Conservation (phyloP, 2,329 filamentous ascomycete species). For the Penicillium sp. region DNA sequence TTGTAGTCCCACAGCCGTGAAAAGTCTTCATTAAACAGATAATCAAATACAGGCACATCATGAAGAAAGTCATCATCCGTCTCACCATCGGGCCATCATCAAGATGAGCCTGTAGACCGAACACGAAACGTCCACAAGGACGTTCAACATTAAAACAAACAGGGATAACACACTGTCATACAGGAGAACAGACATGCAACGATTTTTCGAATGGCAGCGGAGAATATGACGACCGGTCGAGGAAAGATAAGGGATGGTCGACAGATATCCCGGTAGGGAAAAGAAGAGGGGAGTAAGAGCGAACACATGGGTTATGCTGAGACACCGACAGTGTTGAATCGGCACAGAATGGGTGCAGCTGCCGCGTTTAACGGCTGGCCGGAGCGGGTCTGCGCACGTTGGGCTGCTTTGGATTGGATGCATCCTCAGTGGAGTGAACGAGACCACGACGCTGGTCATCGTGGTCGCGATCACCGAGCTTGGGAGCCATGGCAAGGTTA, state of each 20-base stretch:
- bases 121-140: constrained; percentile 6
- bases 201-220: neutral
- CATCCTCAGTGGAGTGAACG: constrained; percentile 30
- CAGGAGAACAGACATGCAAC: neutral
- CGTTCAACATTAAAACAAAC: constrained; percentile 17
- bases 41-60: constrained; percentile 25
- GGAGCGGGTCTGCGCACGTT: constrained; percentile 24
- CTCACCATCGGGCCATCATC: constrained; percentile 20
- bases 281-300: constrained; percentile 7
- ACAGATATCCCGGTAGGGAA: constrained; percentile 3
- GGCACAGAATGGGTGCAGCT: constrained; percentile 14
- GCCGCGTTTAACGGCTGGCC: constrained; percentile 13
- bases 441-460: constrained; percentile 40
- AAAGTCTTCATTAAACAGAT: constrained; percentile 25
- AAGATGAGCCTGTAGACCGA: constrained; percentile 16
- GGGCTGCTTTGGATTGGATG: constrained; percentile 29
- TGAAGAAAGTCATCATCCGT: constrained; percentile 26
- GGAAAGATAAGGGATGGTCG: too few species aligned
- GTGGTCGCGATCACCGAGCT: constrained; percentile 27
- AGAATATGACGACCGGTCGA: neutral
- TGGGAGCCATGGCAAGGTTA: constrained; percentile 30
- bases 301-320: neutral
- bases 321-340: constrained; percentile 4
- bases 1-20: constrained; percentile 17
- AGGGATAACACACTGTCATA: constrained; percentile 2